These are phyloP conservation scores for Ogataea parapolymorpha DNA, from an alignment of 805 yeast species.

Conservation along the genomic window DNA sequence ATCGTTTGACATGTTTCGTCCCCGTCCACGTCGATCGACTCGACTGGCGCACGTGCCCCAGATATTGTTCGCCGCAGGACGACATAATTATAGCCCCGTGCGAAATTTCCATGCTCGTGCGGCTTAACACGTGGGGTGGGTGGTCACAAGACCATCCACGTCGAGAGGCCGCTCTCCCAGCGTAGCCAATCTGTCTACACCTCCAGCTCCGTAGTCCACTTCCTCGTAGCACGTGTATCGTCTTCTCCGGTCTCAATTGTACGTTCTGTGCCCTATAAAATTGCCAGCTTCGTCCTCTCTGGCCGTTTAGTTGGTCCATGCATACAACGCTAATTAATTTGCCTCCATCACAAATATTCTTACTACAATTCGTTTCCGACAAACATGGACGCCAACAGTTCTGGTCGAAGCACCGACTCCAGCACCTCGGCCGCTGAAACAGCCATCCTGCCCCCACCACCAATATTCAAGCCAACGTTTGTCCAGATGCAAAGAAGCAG, in stretches of 20 bases:
- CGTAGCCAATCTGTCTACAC: too few relatives aligned
- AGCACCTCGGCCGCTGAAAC: neutral
- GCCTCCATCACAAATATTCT: neutral
- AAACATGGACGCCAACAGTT: neutral
- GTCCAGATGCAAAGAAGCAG: slow-evolving; percentile 38
- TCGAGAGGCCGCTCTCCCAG: neutral
- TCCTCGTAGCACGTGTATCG: too few relatives aligned
- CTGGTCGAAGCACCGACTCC: neutral
- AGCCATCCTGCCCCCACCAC: slow-evolving; percentile 41
- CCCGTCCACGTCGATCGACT: neutral
- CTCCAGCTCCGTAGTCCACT: too few relatives aligned
- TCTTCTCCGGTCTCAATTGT: too few relatives aligned
- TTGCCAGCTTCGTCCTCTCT: too few relatives aligned
- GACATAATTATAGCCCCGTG: neutral
- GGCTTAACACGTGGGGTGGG: slow-evolving; percentile 5
- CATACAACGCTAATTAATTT: slow-evolving; percentile 3
- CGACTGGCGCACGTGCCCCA: neutral
- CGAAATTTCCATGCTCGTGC: neutral
- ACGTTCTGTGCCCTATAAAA: too few relatives aligned
- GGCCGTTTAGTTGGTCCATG: neutral
- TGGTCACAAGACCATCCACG: slow-evolving; percentile 5
- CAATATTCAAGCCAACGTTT: slow-evolving; percentile 44
- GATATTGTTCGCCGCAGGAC: neutral
- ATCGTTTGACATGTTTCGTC: too few relatives aligned
- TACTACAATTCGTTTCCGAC: neutral